Evolutionary conservation across 2,329 filamentous ascomycete genomes (phyloP).

Genomic region (Stylonectria norvegica): DNA sequence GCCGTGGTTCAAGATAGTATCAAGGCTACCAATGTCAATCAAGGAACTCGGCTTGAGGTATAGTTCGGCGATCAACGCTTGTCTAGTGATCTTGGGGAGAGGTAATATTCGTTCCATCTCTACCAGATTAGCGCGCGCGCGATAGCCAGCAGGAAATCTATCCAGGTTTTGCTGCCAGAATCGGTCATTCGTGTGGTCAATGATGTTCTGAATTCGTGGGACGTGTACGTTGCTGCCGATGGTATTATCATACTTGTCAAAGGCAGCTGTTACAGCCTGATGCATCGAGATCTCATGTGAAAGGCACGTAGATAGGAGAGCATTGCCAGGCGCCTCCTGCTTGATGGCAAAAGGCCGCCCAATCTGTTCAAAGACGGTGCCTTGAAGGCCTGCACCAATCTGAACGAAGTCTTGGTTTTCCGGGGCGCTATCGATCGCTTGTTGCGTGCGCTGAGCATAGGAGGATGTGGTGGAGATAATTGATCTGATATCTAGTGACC

Average conservation of each 20-base stretch:
- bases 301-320: slow-evolving; percentile 5
- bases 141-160: slow-evolving; percentile 9
- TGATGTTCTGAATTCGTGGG: background rate
- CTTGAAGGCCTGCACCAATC: slow-evolving; percentile 25
- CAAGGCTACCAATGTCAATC: background rate
- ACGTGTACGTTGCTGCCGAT: slow-evolving; percentile 1
- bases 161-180: background rate
- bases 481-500: too few relatives aligned
- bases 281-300: slow-evolving; percentile 9
- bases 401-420: too few relatives aligned
- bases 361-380: slow-evolving; percentile 14
- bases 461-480: too few relatives aligned
- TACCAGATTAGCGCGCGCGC: slow-evolving; percentile 2
- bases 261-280: slow-evolving; percentile 2
- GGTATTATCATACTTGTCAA: slow-evolving; percentile 1
- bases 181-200: background rate
- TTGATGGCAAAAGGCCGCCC: slow-evolving; percentile 10
- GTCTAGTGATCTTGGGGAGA: slow-evolving; percentile 17
- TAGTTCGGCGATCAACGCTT: slow-evolving; percentile 11
- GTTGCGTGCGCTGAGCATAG: too few relatives aligned
- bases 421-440: too few relatives aligned
- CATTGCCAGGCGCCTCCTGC: slow-evolving; percentile 17
- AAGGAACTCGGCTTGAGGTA: slow-evolving; percentile 4
- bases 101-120: slow-evolving; percentile 19
- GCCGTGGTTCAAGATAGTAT: slow-evolving; percentile 4